Evolutionary conservation across 2,329 filamentous ascomycete genomes (phyloP).

Genomic region (Cytospora chrysosperma): DNA sequence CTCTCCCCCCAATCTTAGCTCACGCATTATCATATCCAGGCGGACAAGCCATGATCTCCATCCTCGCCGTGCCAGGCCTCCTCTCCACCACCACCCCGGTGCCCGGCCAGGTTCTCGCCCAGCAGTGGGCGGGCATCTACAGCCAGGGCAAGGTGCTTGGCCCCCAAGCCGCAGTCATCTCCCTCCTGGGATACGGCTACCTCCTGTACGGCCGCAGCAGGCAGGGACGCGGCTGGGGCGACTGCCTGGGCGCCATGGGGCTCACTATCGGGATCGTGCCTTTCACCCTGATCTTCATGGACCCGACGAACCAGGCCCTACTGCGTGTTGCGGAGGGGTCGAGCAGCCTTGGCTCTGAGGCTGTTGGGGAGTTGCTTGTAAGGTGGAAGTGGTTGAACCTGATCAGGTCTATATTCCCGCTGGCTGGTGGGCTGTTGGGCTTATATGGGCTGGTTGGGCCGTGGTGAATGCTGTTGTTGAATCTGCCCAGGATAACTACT

Average conservation of each 20-base stretch:
- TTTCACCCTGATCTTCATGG: conserved; percentile 40
- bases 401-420: conserved; percentile 28
- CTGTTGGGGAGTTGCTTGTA: conserved; percentile 28
- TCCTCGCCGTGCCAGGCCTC: conserved; percentile 36
- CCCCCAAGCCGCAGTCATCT: conserved; percentile 37
- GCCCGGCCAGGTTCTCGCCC: conserved; percentile 33
- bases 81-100: conserved; percentile 27
- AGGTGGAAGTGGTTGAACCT: conserved; percentile 32
- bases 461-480: conserved; percentile 6
- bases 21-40: conserved; percentile 32
- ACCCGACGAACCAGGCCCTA: conserved; percentile 37
- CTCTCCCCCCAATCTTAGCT: no score
- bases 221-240: conserved; percentile 34
- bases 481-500: no score
- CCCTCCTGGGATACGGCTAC: conserved; percentile 37
- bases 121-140: conserved; percentile 40
- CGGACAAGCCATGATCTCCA: conserved; percentile 37
- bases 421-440: conserved; percentile 33
- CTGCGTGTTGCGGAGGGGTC: conserved; percentile 25
- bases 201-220: conserved; percentile 36
- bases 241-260: conserved; percentile 34
- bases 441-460: conserved; percentile 31
- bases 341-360: conserved; percentile 28
- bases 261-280: conserved; percentile 41
- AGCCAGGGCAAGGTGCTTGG: conserved; percentile 37